These are phyloP conservation scores for Tolypocladium endophyticum DNA, from an alignment of 2,329 filamentous ascomycete genomes.

Conservation along the genomic window DNA sequence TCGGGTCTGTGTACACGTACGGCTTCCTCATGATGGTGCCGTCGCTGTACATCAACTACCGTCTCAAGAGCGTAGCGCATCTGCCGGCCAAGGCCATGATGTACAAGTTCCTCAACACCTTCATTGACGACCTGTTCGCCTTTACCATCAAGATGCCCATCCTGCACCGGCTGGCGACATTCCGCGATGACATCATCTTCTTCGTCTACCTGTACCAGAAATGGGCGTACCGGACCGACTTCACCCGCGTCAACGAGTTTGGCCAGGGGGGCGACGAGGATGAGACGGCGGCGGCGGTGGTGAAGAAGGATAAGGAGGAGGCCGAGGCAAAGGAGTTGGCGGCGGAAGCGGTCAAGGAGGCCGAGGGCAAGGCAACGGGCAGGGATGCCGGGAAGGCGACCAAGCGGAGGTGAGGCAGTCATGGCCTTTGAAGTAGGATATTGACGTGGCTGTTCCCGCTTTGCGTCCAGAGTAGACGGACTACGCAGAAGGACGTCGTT, in stretches of 20 bases:
- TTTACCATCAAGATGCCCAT: slow-evolving; percentile 99
- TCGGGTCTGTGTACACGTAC: slow-evolving; percentile 94
- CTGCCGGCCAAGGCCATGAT: slow-evolving; percentile 96
- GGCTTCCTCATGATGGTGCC: slow-evolving; percentile 99
- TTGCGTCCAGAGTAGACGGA: neutral
- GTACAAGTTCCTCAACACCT: slow-evolving; percentile 97
- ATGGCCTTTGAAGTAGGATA: neutral
- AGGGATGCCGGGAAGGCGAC: slow-evolving; percentile 34
- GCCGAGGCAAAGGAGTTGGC: slow-evolving; percentile 27
- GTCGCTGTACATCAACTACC: slow-evolving; percentile 96
- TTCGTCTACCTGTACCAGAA: slow-evolving; percentile 95
- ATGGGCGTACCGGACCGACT: slow-evolving; percentile 87
- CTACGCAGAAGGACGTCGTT: neutral
- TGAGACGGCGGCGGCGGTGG: slow-evolving; percentile 24
- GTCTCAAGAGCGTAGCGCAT: slow-evolving; percentile 87
- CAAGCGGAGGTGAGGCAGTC: slow-evolving; percentile 25
- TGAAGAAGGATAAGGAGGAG: slow-evolving; percentile 21
- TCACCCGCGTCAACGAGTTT: slow-evolving; percentile 90
- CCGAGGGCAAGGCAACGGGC: slow-evolving; percentile 36
- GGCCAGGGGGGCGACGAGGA: slow-evolving; percentile 96
- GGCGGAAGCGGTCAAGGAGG: slow-evolving; percentile 24
- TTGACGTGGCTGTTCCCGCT: neutral
- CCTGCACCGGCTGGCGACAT: slow-evolving; percentile 80
- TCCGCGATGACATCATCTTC: slow-evolving; percentile 95
- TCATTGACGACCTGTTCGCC: slow-evolving; percentile 96